phyloP scores from a whole-genome alignment of 2,329 filamentous ascomycete species.

The Fusarium albosuccineum region DNA sequence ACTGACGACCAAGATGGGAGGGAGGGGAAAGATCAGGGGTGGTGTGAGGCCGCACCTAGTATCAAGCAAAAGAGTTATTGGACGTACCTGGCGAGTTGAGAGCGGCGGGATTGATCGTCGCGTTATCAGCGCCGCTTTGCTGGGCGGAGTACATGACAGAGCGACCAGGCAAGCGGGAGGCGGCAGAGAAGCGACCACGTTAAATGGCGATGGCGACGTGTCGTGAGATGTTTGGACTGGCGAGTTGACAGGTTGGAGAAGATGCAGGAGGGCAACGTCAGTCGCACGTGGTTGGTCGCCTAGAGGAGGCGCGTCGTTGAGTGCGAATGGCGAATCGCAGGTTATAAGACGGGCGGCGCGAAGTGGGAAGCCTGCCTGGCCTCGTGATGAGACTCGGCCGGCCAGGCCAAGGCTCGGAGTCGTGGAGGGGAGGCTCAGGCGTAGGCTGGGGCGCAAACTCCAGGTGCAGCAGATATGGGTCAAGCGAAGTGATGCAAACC shows the following conservation, averaged over 20 bases:
- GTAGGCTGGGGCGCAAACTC: constrained; percentile 35
- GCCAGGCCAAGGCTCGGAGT: constrained; percentile 36
- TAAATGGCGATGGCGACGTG: constrained; percentile 67
- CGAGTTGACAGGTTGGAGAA: constrained; percentile 55
- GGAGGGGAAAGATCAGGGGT: constrained; percentile 29
- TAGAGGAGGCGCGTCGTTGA: constrained; percentile 45
- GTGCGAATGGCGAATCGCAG: constrained; percentile 41
- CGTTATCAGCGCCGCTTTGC: constrained; percentile 83
- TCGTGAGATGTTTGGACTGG: constrained; percentile 71
- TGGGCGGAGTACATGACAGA: constrained; percentile 55
- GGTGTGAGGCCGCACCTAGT: constrained; percentile 31
- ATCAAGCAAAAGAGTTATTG: constrained; percentile 17
- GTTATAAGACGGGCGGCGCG: constrained; percentile 41
- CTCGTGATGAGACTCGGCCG: constrained; percentile 40
- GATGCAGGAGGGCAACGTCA: constrained; percentile 59
- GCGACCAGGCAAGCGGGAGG: constrained; percentile 45
- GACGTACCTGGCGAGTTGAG: constrained; percentile 82
- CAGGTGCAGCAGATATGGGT: constrained; percentile 21
- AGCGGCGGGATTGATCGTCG: constrained; percentile 91
- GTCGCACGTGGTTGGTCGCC: constrained; percentile 65
- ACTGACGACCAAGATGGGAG: constrained; percentile 4
- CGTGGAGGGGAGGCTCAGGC: constrained; percentile 29
- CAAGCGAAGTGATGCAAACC: constrained; percentile 22
- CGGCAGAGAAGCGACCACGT: constrained; percentile 38
- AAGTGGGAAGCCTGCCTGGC: constrained; percentile 38